A percentile compares a stretch with the other conserved stretches of the same genome.
phyloP scores from a whole-genome alignment of 2,329 filamentous ascomycete genomes.

The Parastagonospora nodorum region DNA sequence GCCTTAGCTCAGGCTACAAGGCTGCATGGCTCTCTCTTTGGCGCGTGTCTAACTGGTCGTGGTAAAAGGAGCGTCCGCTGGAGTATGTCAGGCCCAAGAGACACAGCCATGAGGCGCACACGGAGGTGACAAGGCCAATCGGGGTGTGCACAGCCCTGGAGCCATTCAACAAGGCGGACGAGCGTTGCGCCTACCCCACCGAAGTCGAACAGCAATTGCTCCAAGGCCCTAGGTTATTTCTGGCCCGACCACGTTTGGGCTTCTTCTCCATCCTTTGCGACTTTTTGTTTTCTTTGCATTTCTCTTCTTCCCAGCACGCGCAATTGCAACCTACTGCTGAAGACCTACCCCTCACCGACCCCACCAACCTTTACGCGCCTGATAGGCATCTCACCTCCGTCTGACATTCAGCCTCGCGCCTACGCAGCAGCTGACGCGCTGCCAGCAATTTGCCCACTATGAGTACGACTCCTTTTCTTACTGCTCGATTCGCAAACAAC shows the following conservation, averaged over 20 bases:
- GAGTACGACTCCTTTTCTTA: slow-evolving; percentile 35
- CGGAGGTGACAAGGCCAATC: slow-evolving; percentile 21
- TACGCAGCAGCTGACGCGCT: slow-evolving; percentile 34
- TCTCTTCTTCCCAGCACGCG: slow-evolving; percentile 14
- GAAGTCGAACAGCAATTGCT: slow-evolving; percentile 23
- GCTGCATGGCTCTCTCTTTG: not conserved
- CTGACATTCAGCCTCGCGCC: slow-evolving; percentile 38
- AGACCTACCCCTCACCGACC: slow-evolving; percentile 38
- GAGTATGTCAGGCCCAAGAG: slow-evolving; percentile 13
- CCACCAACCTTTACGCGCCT: slow-evolving; percentile 35
- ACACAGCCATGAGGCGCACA: slow-evolving; percentile 14
- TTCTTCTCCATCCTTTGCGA: not conserved
- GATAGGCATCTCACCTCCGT: slow-evolving; percentile 31
- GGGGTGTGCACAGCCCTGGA: slow-evolving; percentile 5
- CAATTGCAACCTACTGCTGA: slow-evolving; percentile 26
- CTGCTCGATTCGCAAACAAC: not conserved
- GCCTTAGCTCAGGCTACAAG: not conserved
- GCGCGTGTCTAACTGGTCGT: slow-evolving; percentile 2
- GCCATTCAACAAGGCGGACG: slow-evolving; percentile 31
- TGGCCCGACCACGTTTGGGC: slow-evolving; percentile 19
- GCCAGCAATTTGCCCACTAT: slow-evolving; percentile 36
- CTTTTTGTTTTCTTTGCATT: slow-evolving; percentile 17
- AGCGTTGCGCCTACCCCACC: slow-evolving; percentile 33
- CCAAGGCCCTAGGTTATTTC: slow-evolving; percentile 21
- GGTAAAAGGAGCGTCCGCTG: slow-evolving; percentile 1